Base-by-base conservation (phyloP, 2,329 filamentous ascomycete genomes). In the Tolypocladium album region DNA sequence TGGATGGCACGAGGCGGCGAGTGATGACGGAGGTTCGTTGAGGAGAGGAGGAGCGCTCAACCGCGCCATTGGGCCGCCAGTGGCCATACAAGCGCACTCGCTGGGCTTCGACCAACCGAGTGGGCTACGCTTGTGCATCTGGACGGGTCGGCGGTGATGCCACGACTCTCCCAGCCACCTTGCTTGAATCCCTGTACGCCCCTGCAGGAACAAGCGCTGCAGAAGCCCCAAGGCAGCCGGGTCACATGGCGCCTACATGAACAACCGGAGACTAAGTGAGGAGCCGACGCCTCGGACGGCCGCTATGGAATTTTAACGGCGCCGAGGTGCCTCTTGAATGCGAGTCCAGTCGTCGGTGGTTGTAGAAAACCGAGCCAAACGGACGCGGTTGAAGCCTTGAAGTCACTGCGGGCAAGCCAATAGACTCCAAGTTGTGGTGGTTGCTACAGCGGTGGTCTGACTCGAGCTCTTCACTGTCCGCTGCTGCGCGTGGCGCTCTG, bases 51-150 rank as follows among this genome's bases (percentile, higher is more conserved):
- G 40, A 31, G 39, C 31, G 27, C 31, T 59, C 56, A 56, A 45
- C 31, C 56, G 58, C 56, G 58, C 55, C 31, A 61, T 62, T 57
- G 60, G 60, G 60, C 60, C 52, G 38, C 56, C 24, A 58, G 52
- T 55, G 53, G 27, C 24, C 38, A 40, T 15, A 55, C 50, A 55
- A 38, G 31, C 31, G 50, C 50, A 22, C 36, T n/a, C 12, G 50
- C 50, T n/a, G 31, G 50, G 50, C 50, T 38, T 55, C 50, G 50
- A 53, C 27, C 31, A 34, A 38, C 47, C 31, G 58, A 24, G 52
- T 50, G 38, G 58, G 42, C 31, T 59, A 27, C 38, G 61, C 58
- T 56, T 47, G 52, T 59, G 58, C 53, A 56, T 60, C 56, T 53
- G 50, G 31, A 55, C 6, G 50, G 31, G 50, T 12, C 50, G 50